phyloP scores from a whole-genome alignment of 2,329 filamentous ascomycete genomes.

The Aspergillaceae sp. region DNA sequence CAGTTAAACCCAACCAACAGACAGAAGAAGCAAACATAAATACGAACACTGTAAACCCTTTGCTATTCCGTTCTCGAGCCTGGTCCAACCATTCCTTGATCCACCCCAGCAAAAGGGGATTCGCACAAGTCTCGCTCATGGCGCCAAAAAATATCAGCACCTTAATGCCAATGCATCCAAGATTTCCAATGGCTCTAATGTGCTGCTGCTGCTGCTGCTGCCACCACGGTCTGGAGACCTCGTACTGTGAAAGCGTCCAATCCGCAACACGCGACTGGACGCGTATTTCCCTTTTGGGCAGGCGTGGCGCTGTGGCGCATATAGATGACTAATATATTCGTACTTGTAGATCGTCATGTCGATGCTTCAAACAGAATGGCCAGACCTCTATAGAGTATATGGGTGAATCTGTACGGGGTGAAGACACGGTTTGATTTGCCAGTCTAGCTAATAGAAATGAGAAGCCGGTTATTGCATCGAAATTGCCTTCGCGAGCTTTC shows the following conservation, averaged over 20 bases:
- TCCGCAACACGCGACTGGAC: constrained; percentile 4
- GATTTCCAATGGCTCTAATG: constrained; percentile 7
- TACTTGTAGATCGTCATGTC: not conserved
- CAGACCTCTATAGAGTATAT: no score
- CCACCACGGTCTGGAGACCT: constrained; percentile 7
- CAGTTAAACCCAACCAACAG: constrained; percentile 4
- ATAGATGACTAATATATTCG: not conserved
- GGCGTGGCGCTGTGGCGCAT: constrained; percentile 3
- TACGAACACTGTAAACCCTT: constrained; percentile 50
- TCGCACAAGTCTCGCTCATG: constrained; percentile 47
- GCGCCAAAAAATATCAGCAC: not conserved
- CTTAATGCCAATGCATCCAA: not conserved
- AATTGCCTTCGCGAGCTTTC: not conserved
- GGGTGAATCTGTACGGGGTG: no score
- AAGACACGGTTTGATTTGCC: no score
- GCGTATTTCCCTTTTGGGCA: constrained; percentile 8
- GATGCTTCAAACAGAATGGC: no score
- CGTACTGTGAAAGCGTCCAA: not conserved
- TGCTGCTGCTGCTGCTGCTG: constrained; percentile 8
- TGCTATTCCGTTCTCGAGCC: constrained; percentile 60
- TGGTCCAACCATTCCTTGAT: constrained; percentile 69
- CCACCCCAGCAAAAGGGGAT: constrained; percentile 63
- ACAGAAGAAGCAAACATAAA: not conserved
- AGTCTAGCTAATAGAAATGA: no score
- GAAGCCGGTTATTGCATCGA: no score